phyloP scores from a whole-genome alignment of 2,329 filamentous ascomycete genomes.

The Nemania abortiva region DNA sequence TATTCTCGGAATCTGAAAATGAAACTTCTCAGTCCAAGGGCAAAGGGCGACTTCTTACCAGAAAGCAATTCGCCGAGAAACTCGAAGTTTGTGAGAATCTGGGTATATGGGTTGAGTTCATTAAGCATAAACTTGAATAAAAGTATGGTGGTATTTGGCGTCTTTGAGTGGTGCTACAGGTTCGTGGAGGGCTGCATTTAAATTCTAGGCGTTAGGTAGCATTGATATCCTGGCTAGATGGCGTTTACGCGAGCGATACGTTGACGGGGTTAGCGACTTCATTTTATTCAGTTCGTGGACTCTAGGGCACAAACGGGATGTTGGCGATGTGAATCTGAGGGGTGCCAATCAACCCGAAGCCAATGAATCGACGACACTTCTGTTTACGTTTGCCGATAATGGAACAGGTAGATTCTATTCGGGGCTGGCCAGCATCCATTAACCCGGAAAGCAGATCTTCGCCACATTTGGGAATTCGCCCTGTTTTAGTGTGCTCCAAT shows the following conservation, averaged over 20 bases:
- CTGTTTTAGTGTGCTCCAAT: neutral
- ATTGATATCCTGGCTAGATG: constrained; percentile 20
- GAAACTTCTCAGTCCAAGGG: constrained; percentile 21
- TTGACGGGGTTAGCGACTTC: neutral
- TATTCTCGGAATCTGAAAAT: constrained; percentile 50
- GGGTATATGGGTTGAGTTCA: constrained; percentile 48
- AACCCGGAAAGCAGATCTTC: neutral
- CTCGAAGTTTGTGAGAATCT: constrained; percentile 49
- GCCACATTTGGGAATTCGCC: neutral
- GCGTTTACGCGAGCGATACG: constrained; percentile 4
- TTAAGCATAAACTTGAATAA: constrained; percentile 47
- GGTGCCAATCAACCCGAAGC: neutral
- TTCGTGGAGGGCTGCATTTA: neutral
- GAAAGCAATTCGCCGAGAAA: constrained; percentile 41
- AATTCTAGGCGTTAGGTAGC: constrained; percentile 18
- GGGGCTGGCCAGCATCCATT: neutral
- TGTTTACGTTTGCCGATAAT: neutral
- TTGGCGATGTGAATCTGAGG: neutral
- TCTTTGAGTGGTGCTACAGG: neutral
- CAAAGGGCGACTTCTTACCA: constrained; percentile 29
- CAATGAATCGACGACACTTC: neutral
- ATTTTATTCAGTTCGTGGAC: neutral
- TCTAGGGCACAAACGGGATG: neutral
- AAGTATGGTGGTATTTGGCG: neutral
- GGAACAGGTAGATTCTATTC: neutral